phyloP scores from a whole-genome alignment of 2,329 filamentous ascomycete species.

The Colletotrichum paranaense region DNA sequence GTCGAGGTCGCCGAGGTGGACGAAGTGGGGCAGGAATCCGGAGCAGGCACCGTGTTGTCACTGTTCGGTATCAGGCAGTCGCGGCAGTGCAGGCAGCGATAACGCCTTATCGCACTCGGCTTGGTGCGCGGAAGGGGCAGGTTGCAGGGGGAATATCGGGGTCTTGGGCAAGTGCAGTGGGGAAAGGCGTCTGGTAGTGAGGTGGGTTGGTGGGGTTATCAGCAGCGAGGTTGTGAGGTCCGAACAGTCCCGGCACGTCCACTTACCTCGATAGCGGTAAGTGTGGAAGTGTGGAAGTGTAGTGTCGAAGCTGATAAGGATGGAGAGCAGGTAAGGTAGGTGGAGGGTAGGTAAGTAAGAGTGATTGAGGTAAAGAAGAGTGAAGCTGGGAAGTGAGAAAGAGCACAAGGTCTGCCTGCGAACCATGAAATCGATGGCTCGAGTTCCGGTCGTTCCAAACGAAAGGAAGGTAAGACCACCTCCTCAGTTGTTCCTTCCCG shows the following conservation, averaged over 20 bases:
- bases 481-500: too few species aligned
- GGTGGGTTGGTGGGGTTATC: conserved; percentile 26
- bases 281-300: too few species aligned
- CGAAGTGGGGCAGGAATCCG: conserved; percentile 15
- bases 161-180: conserved; percentile 9
- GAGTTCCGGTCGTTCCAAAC: not conserved
- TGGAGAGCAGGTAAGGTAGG: too few species aligned
- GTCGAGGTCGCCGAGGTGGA: conserved; percentile 7
- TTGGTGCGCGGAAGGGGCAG: conserved; percentile 2
- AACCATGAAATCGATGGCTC: not conserved
- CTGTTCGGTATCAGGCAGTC: conserved; percentile 35
- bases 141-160: conserved; percentile 19
- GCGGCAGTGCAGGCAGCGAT: conserved; percentile 43
- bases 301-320: conserved; percentile 2
- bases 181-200: not conserved
- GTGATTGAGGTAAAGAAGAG: not conserved
- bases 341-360: not conserved
- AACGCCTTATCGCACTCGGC: conserved; percentile 37
- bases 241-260: not conserved
- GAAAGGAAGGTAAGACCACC: not conserved
- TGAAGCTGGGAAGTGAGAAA: not conserved
- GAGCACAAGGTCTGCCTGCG: not conserved
- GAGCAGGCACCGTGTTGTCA: conserved; percentile 38
- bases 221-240: conserved; percentile 15
- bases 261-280: too few species aligned